Conservation (phyloP, 2,329 filamentous ascomycete genomes). For the Talaromyces sp. region DNA sequence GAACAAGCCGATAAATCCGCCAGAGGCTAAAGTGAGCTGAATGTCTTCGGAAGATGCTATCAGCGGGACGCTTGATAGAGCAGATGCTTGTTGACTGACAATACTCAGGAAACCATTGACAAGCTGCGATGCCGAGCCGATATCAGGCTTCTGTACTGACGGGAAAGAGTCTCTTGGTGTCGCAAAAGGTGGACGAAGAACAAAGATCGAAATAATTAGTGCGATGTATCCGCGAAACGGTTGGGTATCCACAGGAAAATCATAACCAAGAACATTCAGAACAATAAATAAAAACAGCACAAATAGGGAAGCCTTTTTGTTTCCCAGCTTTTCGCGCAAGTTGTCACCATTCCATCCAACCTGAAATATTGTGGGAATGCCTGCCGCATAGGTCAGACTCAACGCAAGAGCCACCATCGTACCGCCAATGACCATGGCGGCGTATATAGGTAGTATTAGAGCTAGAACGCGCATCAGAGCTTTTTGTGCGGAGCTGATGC, state of each 20-base stretch:
- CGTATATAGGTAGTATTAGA: constrained; percentile 54
- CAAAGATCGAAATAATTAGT: constrained; percentile 44
- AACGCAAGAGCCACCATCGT: constrained; percentile 52
- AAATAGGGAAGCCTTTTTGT: constrained; percentile 28
- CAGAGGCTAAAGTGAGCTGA: constrained; percentile 29
- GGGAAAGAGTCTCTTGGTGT: constrained; percentile 21
- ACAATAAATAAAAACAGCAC: constrained; percentile 26
- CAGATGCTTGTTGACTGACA: constrained; percentile 22
- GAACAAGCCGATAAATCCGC: constrained; percentile 26
- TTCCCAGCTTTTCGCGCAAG: constrained; percentile 23
- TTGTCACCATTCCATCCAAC: constrained; percentile 17
- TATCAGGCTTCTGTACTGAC: constrained; percentile 11
- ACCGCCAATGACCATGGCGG: constrained; percentile 53
- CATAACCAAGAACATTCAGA: constrained; percentile 30
- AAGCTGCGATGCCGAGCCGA: constrained; percentile 12
- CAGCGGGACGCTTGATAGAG: constrained; percentile 20
- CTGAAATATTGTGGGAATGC: constrained; percentile 34
- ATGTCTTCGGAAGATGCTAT: constrained; percentile 26
- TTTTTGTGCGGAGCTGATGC: constrained; percentile 18
- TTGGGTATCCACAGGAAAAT: constrained; percentile 33
- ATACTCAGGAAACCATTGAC: constrained; percentile 13
- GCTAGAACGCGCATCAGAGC: constrained; percentile 37
- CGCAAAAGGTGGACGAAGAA: constrained; percentile 48
- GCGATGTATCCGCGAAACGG: constrained; percentile 47
- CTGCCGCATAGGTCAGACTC: constrained; percentile 46